Conservation (phyloP, 257 asterid genomes). For the Penstemon barbatus region DNA sequence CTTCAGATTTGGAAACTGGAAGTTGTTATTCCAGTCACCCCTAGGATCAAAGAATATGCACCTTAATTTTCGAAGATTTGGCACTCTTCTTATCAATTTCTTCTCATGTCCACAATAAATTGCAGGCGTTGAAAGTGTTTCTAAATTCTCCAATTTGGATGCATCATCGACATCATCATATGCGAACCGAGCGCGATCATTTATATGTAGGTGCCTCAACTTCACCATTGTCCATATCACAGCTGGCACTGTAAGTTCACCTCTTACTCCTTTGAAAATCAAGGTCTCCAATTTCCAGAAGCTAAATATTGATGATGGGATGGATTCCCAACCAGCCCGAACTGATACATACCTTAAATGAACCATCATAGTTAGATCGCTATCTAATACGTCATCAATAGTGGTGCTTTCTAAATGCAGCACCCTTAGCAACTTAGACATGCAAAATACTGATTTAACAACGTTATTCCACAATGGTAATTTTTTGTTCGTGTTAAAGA, state of each 20-base stretch:
- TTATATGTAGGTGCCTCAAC: slow-evolving; percentile 18
- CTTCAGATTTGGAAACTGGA: too few relatives aligned
- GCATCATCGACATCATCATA: background rate
- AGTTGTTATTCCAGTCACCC: too few relatives aligned
- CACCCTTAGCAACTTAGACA: background rate
- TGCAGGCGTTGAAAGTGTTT: background rate
- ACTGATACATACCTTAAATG: slow-evolving; percentile 20
- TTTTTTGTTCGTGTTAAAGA: too few relatives aligned
- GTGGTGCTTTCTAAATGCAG: background rate
- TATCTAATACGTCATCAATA: background rate
- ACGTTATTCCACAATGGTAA: background rate
- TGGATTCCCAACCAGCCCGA: background rate
- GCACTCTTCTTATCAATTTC: background rate
- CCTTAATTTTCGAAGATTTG: slow-evolving; percentile 14
- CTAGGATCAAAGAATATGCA: too few relatives aligned
- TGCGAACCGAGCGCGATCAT: background rate
- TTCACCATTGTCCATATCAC: slow-evolving; percentile 3
- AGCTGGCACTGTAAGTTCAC: slow-evolving; percentile 2
- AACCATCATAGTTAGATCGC: background rate
- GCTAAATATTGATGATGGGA: background rate
- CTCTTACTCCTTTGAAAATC: background rate
- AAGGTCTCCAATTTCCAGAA: slow-evolving; percentile 15
- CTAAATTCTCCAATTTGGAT: slow-evolving; percentile 1
- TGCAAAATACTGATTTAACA: background rate
- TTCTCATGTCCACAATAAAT: background rate